phyloP scores from a whole-genome alignment of 768 basidiomycete species.

The Heimioporus sp. region DNA sequence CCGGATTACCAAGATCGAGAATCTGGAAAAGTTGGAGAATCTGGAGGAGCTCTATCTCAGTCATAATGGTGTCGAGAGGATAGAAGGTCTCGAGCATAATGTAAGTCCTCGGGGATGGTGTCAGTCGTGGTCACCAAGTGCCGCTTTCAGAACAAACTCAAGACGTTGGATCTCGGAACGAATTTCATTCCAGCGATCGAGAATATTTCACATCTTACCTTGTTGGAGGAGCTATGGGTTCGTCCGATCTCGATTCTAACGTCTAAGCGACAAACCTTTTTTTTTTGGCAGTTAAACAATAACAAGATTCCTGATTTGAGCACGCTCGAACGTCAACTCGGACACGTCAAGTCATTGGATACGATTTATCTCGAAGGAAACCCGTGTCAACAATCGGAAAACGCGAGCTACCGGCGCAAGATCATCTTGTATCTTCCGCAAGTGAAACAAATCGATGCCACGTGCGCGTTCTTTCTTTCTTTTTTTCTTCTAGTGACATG shows the following conservation, averaged over 20 bases:
- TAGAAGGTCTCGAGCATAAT: conserved; percentile 86
- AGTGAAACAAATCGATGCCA: conserved; percentile 93
- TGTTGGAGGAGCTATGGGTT: conserved; percentile 95
- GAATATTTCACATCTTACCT: conserved; percentile 71
- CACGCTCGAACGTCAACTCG: conserved; percentile 66
- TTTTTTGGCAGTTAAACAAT: conserved; percentile 65
- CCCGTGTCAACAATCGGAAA: conserved; percentile 82
- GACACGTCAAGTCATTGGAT: conserved; percentile 57
- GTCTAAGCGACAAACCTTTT: conserved; percentile 1
- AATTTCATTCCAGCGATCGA: conserved; percentile 82
- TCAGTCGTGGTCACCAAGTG: not conserved
- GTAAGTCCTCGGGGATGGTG: conserved; percentile 40
- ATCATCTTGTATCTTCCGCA: conserved; percentile 87
- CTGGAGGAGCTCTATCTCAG: conserved; percentile 92
- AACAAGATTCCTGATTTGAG: conserved; percentile 78
- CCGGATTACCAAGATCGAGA: conserved; percentile 84
- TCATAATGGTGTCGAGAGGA: conserved; percentile 82
- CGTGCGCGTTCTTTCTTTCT: conserved; percentile 50
- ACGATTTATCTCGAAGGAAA: conserved; percentile 97
- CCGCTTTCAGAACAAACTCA: conserved; percentile 53
- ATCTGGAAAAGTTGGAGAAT: conserved; percentile 64
- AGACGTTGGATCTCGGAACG: conserved; percentile 83
- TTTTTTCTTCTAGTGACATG: conserved; percentile 16
- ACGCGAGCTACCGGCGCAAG: conserved; percentile 80
- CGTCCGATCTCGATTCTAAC: conserved; percentile 13